A percentile compares a stretch with the other conserved stretches of the same genome.
Evolutionary conservation across 257 asterid genomes (phyloP).

Genomic region (Solanum appendiculatum): DNA sequence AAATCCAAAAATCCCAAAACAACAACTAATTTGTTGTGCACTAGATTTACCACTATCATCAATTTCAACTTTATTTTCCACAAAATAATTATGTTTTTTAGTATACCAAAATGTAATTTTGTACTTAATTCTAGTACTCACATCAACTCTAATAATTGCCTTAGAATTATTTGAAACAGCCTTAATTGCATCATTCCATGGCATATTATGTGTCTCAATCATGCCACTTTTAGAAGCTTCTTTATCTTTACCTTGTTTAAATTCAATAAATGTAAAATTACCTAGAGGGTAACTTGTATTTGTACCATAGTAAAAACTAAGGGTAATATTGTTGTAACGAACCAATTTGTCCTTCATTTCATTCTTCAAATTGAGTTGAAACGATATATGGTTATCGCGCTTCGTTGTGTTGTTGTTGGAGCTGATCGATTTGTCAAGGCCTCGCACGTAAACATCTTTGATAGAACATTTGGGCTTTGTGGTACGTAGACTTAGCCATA

Average conservation of each 20-base stretch:
- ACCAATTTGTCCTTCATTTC: conserved; percentile 64
- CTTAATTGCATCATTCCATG: conserved; percentile 41
- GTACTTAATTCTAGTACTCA: conserved; percentile 47
- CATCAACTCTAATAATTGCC: conserved; percentile 37
- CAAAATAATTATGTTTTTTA: conserved; percentile 25
- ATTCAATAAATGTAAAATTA: conserved; percentile 28
- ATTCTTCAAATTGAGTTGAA: conserved; percentile 47
- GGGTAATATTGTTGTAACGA: conserved; percentile 25
- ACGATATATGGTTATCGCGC: conserved; percentile 32
- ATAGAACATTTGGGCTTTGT: conserved; percentile 47
- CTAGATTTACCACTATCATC: conserved; percentile 42
- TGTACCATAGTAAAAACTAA: conserved; percentile 28
- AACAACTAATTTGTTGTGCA: conserved; percentile 4
- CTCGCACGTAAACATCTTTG: conserved; percentile 35
- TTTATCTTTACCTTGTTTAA: conserved; percentile 69
- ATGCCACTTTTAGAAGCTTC: conserved; percentile 13
- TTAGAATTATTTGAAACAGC: conserved; percentile 27
- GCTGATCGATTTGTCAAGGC: conserved; percentile 32
- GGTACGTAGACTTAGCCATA: conserved; percentile 72
- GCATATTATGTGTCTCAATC: conserved; percentile 33
- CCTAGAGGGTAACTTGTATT: conserved; percentile 23
- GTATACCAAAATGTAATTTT: conserved; percentile 53
- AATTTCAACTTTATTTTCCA: conserved; percentile 37
- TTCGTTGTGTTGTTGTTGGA: not conserved
- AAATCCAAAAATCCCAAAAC: not conserved